phyloP scores from a whole-genome alignment of 192 early-diverging fungal species.

The Coemansia sp. region DNA sequence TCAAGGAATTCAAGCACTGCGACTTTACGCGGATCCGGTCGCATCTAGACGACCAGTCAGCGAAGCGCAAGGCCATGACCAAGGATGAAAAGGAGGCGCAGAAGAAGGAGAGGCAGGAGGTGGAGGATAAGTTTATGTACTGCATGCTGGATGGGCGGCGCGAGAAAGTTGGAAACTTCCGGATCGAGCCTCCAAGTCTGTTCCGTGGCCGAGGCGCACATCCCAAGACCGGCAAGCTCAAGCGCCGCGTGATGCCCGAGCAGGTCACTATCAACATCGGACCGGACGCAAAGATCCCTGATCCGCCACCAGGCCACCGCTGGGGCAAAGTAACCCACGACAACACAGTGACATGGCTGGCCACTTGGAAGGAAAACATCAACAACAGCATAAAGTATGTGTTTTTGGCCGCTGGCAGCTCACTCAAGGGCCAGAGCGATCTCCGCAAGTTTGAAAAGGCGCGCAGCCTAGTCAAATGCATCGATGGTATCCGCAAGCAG shows the following conservation, averaged over 20 bases:
- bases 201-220: conserved; percentile 98
- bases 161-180: conserved; percentile 96
- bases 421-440: conserved; percentile 95
- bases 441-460: conserved; percentile 96
- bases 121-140: conserved; percentile 76
- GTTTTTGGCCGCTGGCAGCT: conserved; percentile 86
- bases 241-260: conserved; percentile 87
- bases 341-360: conserved; percentile 92
- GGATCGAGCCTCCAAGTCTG: conserved; percentile 93
- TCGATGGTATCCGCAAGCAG: conserved; percentile 67
- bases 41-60: conserved; percentile 71
- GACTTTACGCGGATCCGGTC: conserved; percentile 86
- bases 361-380: conserved; percentile 98
- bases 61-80: conserved; percentile 77
- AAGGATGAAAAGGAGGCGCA: conserved; percentile 84
- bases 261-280: conserved; percentile 93
- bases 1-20: conserved; percentile 78
- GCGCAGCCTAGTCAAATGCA: conserved; percentile 70
- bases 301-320: conserved; percentile 81
- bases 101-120: conserved; percentile 66
- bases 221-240: conserved; percentile 89
- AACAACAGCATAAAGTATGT: conserved; percentile 93
- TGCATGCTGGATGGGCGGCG: conserved; percentile 83
- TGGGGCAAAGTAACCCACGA: conserved; percentile 89
- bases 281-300: conserved; percentile 69